Percentiles rank a stretch among this genome's conserved stretches.
Evolutionary conservation across 495 filamentous ascomycete genomes (phyloP).

Genomic region (Ramalina intermedia): DNA sequence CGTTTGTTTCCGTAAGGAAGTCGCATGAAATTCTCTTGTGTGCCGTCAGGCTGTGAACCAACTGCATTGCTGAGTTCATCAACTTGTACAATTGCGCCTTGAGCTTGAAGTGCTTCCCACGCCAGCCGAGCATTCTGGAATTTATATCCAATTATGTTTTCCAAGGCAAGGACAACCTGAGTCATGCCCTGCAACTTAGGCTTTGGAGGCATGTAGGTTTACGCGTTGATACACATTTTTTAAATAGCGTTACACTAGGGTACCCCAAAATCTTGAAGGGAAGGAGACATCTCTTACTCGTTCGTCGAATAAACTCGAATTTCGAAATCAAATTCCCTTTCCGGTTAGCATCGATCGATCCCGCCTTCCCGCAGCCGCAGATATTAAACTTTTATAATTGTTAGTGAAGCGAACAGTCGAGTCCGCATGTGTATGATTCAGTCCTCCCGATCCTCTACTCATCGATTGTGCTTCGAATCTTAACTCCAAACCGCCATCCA

Average conservation of each 20-base stretch:
- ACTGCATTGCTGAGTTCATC: not conserved
- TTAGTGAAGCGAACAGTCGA: not conserved
- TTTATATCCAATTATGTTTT: constrained; percentile 4
- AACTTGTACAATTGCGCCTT: not conserved
- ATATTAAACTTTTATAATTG: not conserved
- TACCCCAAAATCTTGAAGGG: too few species aligned
- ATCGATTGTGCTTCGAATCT: too few species aligned
- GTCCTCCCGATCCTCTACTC: too few species aligned
- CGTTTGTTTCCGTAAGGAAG: constrained; percentile 7
- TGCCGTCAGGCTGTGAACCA: not conserved
- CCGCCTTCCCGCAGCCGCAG: too few species aligned
- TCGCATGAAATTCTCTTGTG: not conserved
- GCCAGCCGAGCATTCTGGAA: constrained; percentile 2
- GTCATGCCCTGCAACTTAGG: not conserved
- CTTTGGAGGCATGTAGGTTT: too few species aligned
- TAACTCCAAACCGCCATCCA: too few species aligned
- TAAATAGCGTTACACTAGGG: not conserved
- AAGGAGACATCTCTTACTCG: not conserved
- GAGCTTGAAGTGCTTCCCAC: constrained; percentile 9
- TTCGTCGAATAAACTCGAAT: not conserved
- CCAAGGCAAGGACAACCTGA: not conserved
- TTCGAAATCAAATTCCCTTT: not conserved
- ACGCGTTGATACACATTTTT: too few species aligned
- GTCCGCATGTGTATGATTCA: not conserved
- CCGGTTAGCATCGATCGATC: not conserved